phyloP scores from a whole-genome alignment of 805 yeast genomes.

The Saccharomycopsis sp. region DNA sequence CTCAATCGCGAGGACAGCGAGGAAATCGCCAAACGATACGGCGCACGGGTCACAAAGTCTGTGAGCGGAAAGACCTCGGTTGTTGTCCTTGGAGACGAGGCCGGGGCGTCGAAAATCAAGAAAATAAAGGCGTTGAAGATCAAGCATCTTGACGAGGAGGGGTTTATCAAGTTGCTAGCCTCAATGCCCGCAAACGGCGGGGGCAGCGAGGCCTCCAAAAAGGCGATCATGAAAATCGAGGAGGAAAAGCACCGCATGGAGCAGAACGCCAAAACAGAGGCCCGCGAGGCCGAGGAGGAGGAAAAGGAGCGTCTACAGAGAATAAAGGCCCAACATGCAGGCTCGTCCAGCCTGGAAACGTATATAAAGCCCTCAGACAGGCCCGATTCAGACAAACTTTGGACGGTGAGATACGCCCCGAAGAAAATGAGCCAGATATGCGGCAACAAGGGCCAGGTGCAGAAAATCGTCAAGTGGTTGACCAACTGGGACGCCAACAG shows the following conservation, averaged over 20 bases:
- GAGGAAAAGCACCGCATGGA: conserved; percentile 56
- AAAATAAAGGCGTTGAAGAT: conserved; percentile 66
- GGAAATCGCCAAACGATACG: conserved; percentile 71
- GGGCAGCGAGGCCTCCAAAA: conserved; percentile 73
- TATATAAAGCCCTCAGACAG: conserved; percentile 31
- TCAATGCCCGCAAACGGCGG: conserved; percentile 94
- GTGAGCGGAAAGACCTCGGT: conserved; percentile 80
- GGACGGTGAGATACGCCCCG: conserved; percentile 96
- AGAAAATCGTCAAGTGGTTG: conserved; percentile 67
- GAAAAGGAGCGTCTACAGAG: conserved; percentile 25
- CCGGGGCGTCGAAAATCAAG: conserved; percentile 91
- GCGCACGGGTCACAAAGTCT: conserved; percentile 84
- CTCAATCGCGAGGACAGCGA: conserved; percentile 74
- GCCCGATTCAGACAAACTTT: conserved; percentile 57
- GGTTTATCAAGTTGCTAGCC: conserved; percentile 64
- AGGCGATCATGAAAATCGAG: conserved; percentile 61
- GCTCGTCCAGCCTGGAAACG: conserved; percentile 13
- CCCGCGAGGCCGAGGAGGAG: conserved; percentile 37
- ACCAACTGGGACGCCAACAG: conserved; percentile 56
- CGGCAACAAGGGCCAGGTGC: conserved; percentile 79
- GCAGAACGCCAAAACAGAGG: conserved; percentile 44
- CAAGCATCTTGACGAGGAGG: conserved; percentile 82
- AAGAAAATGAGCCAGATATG: conserved; percentile 66
- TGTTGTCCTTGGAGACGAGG: conserved; percentile 90
- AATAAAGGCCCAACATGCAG: conserved; percentile 24